These are phyloP conservation scores for Musa balbisiana DNA, from an alignment of 202 grass and related monocot genomes.

Conservation along the genomic window DNA sequence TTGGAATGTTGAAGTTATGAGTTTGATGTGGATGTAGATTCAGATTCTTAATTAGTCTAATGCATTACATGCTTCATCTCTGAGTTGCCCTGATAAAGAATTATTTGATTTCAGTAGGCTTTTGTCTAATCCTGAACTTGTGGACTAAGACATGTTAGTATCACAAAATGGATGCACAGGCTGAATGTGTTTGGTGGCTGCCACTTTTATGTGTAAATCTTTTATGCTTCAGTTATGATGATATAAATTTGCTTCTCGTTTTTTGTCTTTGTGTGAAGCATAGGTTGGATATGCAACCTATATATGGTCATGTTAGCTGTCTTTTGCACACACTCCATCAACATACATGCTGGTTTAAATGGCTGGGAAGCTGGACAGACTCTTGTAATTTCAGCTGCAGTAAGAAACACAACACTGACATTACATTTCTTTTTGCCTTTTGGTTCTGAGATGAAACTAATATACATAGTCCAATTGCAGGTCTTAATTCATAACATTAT, in stretches of 20 bases:
- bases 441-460: background rate
- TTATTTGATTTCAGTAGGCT: no score
- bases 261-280: conserved; percentile 12
- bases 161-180: no score
- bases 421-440: conserved; percentile 4
- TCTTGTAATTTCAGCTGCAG: conserved; percentile 90
- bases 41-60: no score
- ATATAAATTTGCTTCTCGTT: background rate
- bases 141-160: no score
- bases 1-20: no score
- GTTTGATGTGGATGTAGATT: no score
- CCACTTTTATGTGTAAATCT: background rate
- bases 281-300: conserved; percentile 77
- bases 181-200: no score
- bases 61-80: no score
- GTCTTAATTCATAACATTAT: conserved; percentile 95
- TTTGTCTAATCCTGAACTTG: no score
- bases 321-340: conserved; percentile 92
- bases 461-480: conserved; percentile 28
- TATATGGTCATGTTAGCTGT: conserved; percentile 86
- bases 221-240: background rate
- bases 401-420: conserved; percentile 26
- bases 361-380: conserved; percentile 89
- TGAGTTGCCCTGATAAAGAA: no score
- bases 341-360: conserved; percentile 91